Percentiles rank a stretch among this genome's conserved stretches.
Evolutionary conservation across 495 filamentous ascomycete genomes (phyloP).

Genomic region (Penicillium cosmopolitanum): DNA sequence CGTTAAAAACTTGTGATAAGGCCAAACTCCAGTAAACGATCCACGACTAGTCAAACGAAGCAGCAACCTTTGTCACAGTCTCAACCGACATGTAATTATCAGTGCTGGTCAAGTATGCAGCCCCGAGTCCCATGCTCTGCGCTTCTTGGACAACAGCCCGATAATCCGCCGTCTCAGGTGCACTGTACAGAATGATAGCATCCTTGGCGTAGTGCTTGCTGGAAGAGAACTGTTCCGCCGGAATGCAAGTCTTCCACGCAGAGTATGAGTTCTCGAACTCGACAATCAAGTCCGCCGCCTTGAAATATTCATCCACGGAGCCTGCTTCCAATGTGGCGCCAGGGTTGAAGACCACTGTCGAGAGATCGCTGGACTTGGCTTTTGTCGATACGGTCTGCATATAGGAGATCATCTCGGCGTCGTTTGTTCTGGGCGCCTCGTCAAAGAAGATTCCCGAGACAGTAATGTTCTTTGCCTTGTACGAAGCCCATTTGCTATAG

Average conservation of each 20-base stretch:
- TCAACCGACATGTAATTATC: conserved; percentile 19
- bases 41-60: conserved; percentile 10
- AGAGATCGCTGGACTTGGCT: conserved; percentile 21
- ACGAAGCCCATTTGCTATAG: conserved; percentile 46
- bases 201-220: conserved; percentile 13
- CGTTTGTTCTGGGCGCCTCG: conserved; percentile 39
- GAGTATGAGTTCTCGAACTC: conserved; percentile 29
- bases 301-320: conserved; percentile 20
- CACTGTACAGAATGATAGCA: conserved; percentile 25
- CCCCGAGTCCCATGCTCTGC: conserved; percentile 26
- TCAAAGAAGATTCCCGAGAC: conserved; percentile 56
- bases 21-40: not conserved
- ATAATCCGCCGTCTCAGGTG: conserved; percentile 16
- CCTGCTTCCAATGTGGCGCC: conserved; percentile 19
- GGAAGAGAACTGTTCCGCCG: conserved; percentile 14
- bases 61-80: conserved; percentile 19
- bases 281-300: conserved; percentile 25
- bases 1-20: not conserved
- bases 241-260: conserved; percentile 14
- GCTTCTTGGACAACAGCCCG: conserved; percentile 18
- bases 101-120: conserved; percentile 24
- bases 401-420: conserved; percentile 31
- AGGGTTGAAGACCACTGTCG: conserved; percentile 26
- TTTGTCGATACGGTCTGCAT: conserved; percentile 33
- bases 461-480: conserved; percentile 32